Evolutionary conservation across 2,329 filamentous ascomycete genomes (phyloP), one percentile per base, ranked within the genome.

Genomic region (Clonostachys byssicola): DNA sequence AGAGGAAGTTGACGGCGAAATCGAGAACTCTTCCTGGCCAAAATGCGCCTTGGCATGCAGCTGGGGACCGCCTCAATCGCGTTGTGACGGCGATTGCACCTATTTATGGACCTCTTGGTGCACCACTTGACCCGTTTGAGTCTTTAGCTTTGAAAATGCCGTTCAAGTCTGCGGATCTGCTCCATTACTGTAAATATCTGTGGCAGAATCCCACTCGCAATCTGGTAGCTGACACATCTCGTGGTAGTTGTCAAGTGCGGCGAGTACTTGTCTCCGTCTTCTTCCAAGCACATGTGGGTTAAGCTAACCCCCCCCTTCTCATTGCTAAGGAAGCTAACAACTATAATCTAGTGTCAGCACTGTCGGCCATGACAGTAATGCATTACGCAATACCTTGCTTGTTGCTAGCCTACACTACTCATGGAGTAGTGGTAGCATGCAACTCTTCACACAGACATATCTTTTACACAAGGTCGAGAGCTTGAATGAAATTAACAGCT

Each of bases 31-130:
- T 30, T 8, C 23, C 23, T 30, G 23, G 23, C 23, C 34, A 39
- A 17, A 9, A 45, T n/a, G 34, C 34, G 14, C 43, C 43, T n/a
- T 45, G 43, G 43, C 43, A 45, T 45, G 17, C 34, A 16, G 13
- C 38, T 18, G 38, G n/a, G 8, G 17, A n/a, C n/a, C n/a, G 17
- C 17, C 38, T 40, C 38, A 40, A 40, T n/a, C 30, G 30, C 12
- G 33, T 13, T 10, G n/a, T 13, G 38, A 23, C 43, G 35, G 17
- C 43, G 12, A 30, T 45, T 35, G 40, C 34, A 30, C 43, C 34
- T 9, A 12, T 40, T 12, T 34, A 35, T 10, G 16, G 35, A 12
- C 10, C 17, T 8, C 34, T 16, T 30, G 34, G 35, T 20, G 40
- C n/a, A 30, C 33, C 35, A 2, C 12, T 45, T n/a, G 43, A 45